Conservation (phyloP, 2,329 filamentous ascomycete species). For the Bipolaris sorokiniana region DNA sequence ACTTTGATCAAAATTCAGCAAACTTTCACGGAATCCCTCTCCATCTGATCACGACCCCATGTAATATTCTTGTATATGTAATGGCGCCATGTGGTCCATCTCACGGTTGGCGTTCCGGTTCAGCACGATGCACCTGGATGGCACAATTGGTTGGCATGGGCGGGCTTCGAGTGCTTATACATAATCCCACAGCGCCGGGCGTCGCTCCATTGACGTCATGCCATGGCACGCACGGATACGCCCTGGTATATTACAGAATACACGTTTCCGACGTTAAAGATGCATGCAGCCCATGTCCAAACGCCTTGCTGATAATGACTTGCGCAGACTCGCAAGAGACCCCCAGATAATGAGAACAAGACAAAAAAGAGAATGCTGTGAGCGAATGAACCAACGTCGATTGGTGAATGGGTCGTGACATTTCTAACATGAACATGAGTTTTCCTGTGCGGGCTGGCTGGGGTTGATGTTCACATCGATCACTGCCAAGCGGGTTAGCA, state of each 20-base stretch:
- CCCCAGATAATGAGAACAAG: slow-evolving; percentile 44
- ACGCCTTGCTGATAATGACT: slow-evolving; percentile 51
- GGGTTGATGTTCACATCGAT: slow-evolving; percentile 90
- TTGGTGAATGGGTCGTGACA: slow-evolving; percentile 2
- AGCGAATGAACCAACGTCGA: slow-evolving; percentile 26
- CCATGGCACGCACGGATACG: slow-evolving; percentile 20
- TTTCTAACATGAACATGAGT: slow-evolving; percentile 46
- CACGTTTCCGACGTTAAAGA: slow-evolving; percentile 22
- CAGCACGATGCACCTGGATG: slow-evolving; percentile 23
- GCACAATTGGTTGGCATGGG: slow-evolving; percentile 28
- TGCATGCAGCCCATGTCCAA: slow-evolving; percentile 34
- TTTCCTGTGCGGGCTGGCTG: slow-evolving; percentile 67
- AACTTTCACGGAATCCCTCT: slow-evolving; percentile 23
- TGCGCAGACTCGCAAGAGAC: slow-evolving; percentile 31
- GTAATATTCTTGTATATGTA: slow-evolving; percentile 48
- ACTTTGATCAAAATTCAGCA: slow-evolving; percentile 19
- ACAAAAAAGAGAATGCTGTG: slow-evolving; percentile 26
- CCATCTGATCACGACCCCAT: slow-evolving; percentile 31
- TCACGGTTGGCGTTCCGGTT: slow-evolving; percentile 38
- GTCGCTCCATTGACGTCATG: slow-evolving; percentile 30
- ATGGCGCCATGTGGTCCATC: slow-evolving; percentile 31
- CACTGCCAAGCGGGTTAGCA: slow-evolving; percentile 61
- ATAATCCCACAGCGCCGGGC: slow-evolving; percentile 19
- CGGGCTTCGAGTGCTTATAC: slow-evolving; percentile 25
- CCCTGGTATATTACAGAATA: slow-evolving; percentile 47